Base-by-base conservation (phyloP, 2,329 filamentous ascomycete species). In the Aspergillus sp. region DNA sequence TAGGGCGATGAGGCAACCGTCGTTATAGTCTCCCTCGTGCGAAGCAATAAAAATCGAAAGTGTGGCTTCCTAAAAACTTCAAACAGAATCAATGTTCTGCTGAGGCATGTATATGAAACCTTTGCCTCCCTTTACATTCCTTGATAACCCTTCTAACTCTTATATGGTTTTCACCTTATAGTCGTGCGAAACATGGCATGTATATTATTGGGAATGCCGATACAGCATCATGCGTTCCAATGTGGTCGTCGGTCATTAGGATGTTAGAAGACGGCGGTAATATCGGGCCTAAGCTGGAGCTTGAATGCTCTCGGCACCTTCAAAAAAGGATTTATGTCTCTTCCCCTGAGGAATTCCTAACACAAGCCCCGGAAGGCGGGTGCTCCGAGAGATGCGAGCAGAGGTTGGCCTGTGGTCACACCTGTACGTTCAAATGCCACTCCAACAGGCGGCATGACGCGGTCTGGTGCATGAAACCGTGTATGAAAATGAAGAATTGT, bases 1-100 rank as follows among this genome's bases (percentile, higher is more conserved):
- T 83, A 90, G 55, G 86, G 85, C 0, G 85, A 90, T 57, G 85
- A 90, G 56, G 81, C 80, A 2, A 82, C 85, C 44, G 69, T 90
- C 6, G 72, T 90, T 0, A 70, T 90, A 2, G 69, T 89, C 0
- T 86, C 82, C 0, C 68, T 90, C 0, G 83, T 88, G 0, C 76
- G 86, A 36, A 86, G 83, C 64, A 90, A 90, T 53, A 50, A 62
- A 0, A 55, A 75, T 5, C 67, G 65, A 6, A 77, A 74, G 4
- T 75, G 76, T 19, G 86, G 85, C 0, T 90, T 89, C 49, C 68
- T 90, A 1, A 75, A 68, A 29, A 82, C 80, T 0, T 68, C 74
- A 0, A 86, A 88, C 54, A 75, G 83, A 0, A 81, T 88, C 63
- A 86, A 87, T 48, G 82, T 87, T 0, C 68, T 86, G 19, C 19